Evolutionary conservation across 106 monocot genomes (phyloP).

Genomic region (Agapanthus africanus): DNA sequence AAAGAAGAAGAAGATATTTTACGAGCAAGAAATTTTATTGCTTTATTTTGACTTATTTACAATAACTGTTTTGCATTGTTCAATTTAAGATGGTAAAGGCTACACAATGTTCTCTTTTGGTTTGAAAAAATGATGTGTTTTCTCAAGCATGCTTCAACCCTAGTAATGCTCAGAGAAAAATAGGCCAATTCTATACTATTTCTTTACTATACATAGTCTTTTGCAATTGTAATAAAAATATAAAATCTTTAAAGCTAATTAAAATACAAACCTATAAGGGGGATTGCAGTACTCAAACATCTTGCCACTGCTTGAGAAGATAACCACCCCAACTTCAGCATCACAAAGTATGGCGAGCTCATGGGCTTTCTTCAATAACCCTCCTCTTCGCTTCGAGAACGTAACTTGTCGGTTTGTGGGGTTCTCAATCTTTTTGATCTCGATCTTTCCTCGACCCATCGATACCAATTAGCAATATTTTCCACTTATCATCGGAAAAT

Average conservation of each 20-base stretch:
- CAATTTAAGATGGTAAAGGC: too few relatives aligned
- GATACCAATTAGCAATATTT: neutral
- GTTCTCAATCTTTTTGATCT: constrained; percentile 69
- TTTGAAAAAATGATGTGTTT: too few relatives aligned
- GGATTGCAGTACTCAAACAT: constrained; percentile 58
- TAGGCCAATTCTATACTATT: too few relatives aligned
- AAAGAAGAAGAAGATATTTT: too few relatives aligned
- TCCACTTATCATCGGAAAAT: neutral
- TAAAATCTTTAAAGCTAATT: neutral
- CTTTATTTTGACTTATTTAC: too few relatives aligned
- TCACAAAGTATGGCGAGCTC: constrained; percentile 63
- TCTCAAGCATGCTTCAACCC: too few relatives aligned
- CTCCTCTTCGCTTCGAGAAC: constrained; percentile 59
- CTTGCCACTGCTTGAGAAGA: constrained; percentile 51
- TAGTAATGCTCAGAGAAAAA: too few relatives aligned
- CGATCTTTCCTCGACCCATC: constrained; percentile 66
- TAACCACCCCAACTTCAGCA: constrained; percentile 46
- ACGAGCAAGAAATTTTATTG: too few relatives aligned
- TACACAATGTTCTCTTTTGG: too few relatives aligned
- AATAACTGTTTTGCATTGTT: too few relatives aligned
- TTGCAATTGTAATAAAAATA: too few relatives aligned
- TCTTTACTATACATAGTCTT: too few relatives aligned
- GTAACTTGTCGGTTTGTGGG: constrained; percentile 51
- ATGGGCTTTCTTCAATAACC: constrained; percentile 59
- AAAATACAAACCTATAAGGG: constrained; percentile 26